Evolutionary conservation across 805 yeast species (phyloP).

Genomic region (Candida methanosorbosa): DNA sequence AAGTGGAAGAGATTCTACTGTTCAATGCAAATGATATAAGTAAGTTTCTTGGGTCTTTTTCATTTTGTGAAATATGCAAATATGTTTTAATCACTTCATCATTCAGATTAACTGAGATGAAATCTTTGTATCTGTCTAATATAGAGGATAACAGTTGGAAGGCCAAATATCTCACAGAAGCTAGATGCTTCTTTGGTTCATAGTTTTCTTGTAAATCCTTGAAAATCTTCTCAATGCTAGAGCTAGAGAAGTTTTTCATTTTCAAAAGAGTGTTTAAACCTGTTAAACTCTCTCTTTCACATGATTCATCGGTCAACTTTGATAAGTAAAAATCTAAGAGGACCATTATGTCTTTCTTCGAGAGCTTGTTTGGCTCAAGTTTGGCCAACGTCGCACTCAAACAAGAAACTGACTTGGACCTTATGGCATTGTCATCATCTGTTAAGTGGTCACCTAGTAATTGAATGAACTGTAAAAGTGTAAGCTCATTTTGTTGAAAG

Average conservation of each 20-base stretch:
- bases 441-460: constrained; percentile 40
- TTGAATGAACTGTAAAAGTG: constrained; percentile 35
- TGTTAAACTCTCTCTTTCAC: constrained; percentile 40
- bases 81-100: constrained; percentile 47
- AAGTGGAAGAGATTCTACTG: constrained; percentile 30
- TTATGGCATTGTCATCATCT: constrained; percentile 31
- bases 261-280: constrained; percentile 45
- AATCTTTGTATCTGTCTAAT: constrained; percentile 19
- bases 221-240: constrained; percentile 29
- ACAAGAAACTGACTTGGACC: constrained; percentile 33
- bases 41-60: constrained; percentile 89
- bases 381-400: constrained; percentile 27
- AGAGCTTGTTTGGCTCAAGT: constrained; percentile 17
- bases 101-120: constrained; percentile 15
- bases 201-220: constrained; percentile 30
- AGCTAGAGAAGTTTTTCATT: constrained; percentile 40
- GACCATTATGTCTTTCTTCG: constrained; percentile 40
- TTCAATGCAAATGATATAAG: constrained; percentile 59
- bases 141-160: constrained; percentile 40
- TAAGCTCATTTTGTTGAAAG: constrained; percentile 15
- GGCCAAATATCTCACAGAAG: constrained; percentile 51
- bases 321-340: constrained; percentile 50
- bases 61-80: constrained; percentile 68
- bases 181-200: constrained; percentile 49
- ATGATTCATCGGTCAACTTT: constrained; percentile 57